Evolutionary conservation across 352 stramenopile species (phyloP), one percentile per base, ranked within the genome.

Genomic region (Phytophthora litchii): DNA sequence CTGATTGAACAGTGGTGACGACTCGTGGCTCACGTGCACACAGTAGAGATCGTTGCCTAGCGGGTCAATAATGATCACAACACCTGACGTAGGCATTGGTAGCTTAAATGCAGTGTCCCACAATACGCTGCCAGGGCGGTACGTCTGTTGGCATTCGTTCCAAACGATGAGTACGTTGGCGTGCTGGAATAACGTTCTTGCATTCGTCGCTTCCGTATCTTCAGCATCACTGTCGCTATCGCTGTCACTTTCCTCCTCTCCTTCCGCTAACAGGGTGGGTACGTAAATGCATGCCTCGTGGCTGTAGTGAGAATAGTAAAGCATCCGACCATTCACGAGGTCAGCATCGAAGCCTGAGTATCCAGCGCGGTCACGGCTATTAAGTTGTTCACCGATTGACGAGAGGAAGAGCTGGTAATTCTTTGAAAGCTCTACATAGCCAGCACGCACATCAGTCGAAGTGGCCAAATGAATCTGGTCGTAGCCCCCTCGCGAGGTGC

Each of bases 121-220:
- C 6, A 95, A 65, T 19, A 90, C 78, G 23, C 70, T 91, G 1
- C 84, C 84, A 4, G 84, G 86, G 11, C 72, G 76, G 42, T 95
- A 95, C 25, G 86, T 91, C 63, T 92, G 83, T 51, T 95, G 86
- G 35, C 74, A 90, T 44, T 95, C 86, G 47, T 94, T 95, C 86
- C 86, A 95, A 32, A 95, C 70, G 44, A 95, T 93, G 23, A 95
- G 59, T 17, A 94, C 84, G 16, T 89, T 92, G 8, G 83, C 76
- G 27, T 81, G 70, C 56, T 81, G 73, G 20, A 94, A 71, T 2
- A 92, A 57, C 19, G 41, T 63, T 13, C 72, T 65, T 14, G 67
- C 60, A 52, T 70, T 72, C 13, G 56, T 58, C 8, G 44, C 46
- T 45, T 58, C 74, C 43, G 35, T 70, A 57, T 62, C 60, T 61